Evolutionary conservation across 1,284 basidiomycete species (phyloP).

Genomic region (Ustilago crameri): DNA sequence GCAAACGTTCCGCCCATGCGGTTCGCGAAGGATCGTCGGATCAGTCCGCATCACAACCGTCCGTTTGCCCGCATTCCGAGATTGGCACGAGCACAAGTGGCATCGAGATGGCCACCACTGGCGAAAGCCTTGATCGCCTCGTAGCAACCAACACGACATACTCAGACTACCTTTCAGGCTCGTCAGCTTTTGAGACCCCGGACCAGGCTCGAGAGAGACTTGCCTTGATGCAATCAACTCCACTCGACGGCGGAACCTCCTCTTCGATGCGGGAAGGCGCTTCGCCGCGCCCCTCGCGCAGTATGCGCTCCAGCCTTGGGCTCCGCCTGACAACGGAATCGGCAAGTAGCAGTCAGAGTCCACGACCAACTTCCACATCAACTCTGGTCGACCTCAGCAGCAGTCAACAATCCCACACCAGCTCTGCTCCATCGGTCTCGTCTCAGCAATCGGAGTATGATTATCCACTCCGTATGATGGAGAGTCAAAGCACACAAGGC

Average conservation of each 20-base stretch:
- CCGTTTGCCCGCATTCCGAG: slow-evolving; percentile 7
- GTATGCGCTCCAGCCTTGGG: slow-evolving; percentile 10
- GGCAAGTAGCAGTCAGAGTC: not conserved
- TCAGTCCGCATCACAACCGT: slow-evolving; percentile 1
- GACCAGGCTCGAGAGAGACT: slow-evolving; percentile 25
- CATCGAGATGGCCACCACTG: slow-evolving; percentile 2
- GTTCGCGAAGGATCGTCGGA: slow-evolving; percentile 18
- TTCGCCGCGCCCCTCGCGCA: slow-evolving; percentile 17
- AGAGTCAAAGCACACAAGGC: slow-evolving; percentile 8
- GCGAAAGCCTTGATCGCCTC: not conserved
- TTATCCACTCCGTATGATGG: not conserved
- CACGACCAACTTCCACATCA: slow-evolving; percentile 8
- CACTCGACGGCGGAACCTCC: not conserved
- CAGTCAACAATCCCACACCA: not conserved
- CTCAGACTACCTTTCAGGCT: not conserved
- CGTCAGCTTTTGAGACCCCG: slow-evolving; percentile 14
- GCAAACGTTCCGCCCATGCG: slow-evolving; percentile 31
- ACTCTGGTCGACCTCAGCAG: not conserved
- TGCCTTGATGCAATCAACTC: slow-evolving; percentile 13
- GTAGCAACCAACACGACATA: not conserved
- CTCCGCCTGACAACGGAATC: slow-evolving; percentile 1
- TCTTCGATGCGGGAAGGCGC: not conserved
- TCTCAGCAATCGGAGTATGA: slow-evolving; percentile 8
- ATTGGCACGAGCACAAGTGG: not conserved
- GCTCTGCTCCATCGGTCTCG: slow-evolving; percentile 1